A percentile compares a stretch with the other conserved stretches of the same genome.
Conservation (phyloP, 306 rosid genomes). For the Casuarina glauca region DNA sequence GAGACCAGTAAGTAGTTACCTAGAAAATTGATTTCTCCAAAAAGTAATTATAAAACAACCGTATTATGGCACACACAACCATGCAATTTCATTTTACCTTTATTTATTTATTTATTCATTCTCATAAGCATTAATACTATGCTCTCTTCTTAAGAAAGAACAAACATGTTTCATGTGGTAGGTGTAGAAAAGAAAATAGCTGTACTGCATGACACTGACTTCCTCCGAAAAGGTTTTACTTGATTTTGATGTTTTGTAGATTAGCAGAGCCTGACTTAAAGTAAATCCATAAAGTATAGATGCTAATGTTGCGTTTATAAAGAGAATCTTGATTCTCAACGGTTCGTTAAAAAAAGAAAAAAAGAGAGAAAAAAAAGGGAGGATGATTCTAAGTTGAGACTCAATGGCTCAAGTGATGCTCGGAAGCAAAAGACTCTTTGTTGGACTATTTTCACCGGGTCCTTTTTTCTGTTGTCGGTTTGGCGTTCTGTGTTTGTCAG, state of each 20-base stretch:
- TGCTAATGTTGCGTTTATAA: not conserved
- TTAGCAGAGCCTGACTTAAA: not conserved
- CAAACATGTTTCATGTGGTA: not conserved
- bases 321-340: not conserved
- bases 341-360: not conserved
- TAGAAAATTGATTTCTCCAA: too few relatives aligned
- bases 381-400: slow-evolving; percentile 4
- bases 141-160: not conserved
- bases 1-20: too few relatives aligned
- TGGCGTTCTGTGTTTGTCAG: too few relatives aligned
- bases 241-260: not conserved
- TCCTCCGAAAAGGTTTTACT: not conserved
- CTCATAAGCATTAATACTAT: too few relatives aligned
- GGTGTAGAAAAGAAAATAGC: not conserved
- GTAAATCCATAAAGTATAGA: not conserved
- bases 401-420: slow-evolving; percentile 27
- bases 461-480: too few relatives aligned
- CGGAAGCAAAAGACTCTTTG: slow-evolving; percentile 29
- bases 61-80: too few relatives aligned
- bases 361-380: not conserved
- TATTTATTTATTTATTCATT: too few relatives aligned
- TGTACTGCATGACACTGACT: not conserved
- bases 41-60: too few relatives aligned
- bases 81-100: too few relatives aligned
- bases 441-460: slow-evolving; percentile 25